Evolutionary conservation across 331 rosid genomes (phyloP), one percentile per base, ranked within the genome.

Genomic region (Quercus lobata): DNA sequence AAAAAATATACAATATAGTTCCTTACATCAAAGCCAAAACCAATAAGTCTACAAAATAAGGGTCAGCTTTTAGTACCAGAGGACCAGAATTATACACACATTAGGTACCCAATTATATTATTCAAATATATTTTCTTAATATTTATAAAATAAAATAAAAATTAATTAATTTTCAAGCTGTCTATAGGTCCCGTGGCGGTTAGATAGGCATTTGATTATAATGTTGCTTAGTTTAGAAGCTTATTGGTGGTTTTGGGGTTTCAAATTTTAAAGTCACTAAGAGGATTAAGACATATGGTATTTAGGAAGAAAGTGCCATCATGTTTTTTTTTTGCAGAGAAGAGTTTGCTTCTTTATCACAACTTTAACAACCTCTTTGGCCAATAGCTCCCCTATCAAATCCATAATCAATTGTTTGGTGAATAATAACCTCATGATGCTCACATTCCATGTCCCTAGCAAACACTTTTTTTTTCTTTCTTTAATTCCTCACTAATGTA

Each of bases 331-430:
- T 62, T 6, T 29, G 11, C 71, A 4, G 29, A 11, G 78, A 76
- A 11, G 78, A 76, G 83, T 80, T 91, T 92, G 96, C 98, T 94
- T 94, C 88, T 84, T 82, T 80, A 87, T 83, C 89, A 94, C 96
- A 89, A 75, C 88, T 85, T 75, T 88, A 91, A 91, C 98, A 71
- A 90, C 93, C 89, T 82, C 74, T 82, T 69, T 72, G 44, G 81
- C 79, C 79, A 72, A 84, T 89, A 79, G 89, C 86, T 91, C 84
- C 84, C 78, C 88, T 68, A 89, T 93, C 98, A 85, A 88, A 88
- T 93, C 92, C 77, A 57, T 79, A 85, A 76, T 90, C 85, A 82
- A 83, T 79, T 69, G 95, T 93, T 93, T 83, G 97, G 92, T 81
- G 86, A 41, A 78, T 52, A 41, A 70, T 60, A 60, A 77, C 11